Evolutionary conservation across 2,329 filamentous ascomycete species (phyloP).

Genomic region (Fusarium circinatum): DNA sequence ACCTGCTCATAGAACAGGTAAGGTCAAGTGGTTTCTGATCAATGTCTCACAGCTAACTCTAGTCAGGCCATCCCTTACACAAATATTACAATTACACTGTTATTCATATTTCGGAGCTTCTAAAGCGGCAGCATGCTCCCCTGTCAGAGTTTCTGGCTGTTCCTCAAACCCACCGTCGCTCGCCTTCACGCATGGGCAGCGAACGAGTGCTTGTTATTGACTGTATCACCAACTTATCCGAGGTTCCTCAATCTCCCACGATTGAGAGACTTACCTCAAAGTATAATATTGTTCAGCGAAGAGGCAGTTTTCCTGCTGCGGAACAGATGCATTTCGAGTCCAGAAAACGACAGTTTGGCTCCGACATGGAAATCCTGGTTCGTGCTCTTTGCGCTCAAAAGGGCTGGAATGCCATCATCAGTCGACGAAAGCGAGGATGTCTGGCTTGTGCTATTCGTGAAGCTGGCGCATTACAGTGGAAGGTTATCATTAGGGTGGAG

Average conservation of each 20-base stretch:
- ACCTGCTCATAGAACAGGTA: slow-evolving; percentile 60
- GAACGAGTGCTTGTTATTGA: slow-evolving; percentile 67
- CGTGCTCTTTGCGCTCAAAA: slow-evolving; percentile 78
- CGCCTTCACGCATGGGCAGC: slow-evolving; percentile 40
- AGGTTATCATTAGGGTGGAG: slow-evolving; percentile 71
- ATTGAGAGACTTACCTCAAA: slow-evolving; percentile 49
- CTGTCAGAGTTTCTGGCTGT: slow-evolving; percentile 59
- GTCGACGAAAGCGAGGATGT: slow-evolving; percentile 73
- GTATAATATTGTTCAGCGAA: slow-evolving; percentile 48
- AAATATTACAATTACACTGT: slow-evolving; percentile 70
- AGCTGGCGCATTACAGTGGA: slow-evolving; percentile 75
- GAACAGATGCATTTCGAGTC: slow-evolving; percentile 67
- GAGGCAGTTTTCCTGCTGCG: slow-evolving; percentile 55
- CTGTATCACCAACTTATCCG: slow-evolving; percentile 66
- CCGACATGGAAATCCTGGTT: slow-evolving; percentile 75
- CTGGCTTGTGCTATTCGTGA: slow-evolving; percentile 79
- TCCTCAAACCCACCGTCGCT: slow-evolving; percentile 47
- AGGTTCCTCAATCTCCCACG: slow-evolving; percentile 61
- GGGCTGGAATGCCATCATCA: slow-evolving; percentile 79
- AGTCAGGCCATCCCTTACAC: slow-evolving; percentile 69
- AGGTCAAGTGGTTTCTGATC: slow-evolving; percentile 13
- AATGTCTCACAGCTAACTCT: slow-evolving; percentile 21
- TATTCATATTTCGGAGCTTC: slow-evolving; percentile 67
- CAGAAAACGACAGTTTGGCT: slow-evolving; percentile 67
- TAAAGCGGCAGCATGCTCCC: slow-evolving; percentile 57